Percentiles rank a stretch among this genome's conserved stretches.
Evolutionary conservation across 176 grass and related monocot species (phyloP).

Genomic region (Carex littledalei): DNA sequence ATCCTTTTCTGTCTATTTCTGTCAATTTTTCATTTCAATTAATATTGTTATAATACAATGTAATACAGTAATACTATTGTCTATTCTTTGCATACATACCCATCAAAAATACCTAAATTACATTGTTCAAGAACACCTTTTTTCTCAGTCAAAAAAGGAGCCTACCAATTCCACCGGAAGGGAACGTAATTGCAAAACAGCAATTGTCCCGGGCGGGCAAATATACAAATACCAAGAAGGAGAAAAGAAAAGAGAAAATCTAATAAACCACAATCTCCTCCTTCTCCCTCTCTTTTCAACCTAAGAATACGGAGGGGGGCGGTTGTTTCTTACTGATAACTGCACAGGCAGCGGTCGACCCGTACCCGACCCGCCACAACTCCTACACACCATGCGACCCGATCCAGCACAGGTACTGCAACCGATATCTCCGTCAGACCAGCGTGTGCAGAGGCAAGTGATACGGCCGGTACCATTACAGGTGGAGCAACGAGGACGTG

Average conservation of each 20-base stretch:
- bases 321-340: constrained; percentile 35
- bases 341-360: constrained; percentile 59
- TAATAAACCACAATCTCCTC: neutral
- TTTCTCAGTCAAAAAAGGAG: constrained; percentile 12
- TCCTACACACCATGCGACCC: constrained; percentile 60
- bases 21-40: neutral
- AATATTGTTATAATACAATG: neutral
- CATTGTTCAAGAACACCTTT: neutral
- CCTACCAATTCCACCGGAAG: neutral
- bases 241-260: neutral
- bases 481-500: constrained; percentile 55
- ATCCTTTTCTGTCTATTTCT: neutral
- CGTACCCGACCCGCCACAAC: constrained; percentile 74
- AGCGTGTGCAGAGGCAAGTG: constrained; percentile 70
- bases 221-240: constrained; percentile 13
- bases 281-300: neutral
- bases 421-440: constrained; percentile 84
- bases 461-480: constrained; percentile 75
- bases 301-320: constrained; percentile 6
- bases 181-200: constrained; percentile 1
- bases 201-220: neutral
- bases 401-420: constrained; percentile 77
- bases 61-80: neutral
- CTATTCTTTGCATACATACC: constrained; percentile 13
- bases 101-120: constrained; percentile 4